A percentile compares a stretch with the other conserved stretches of the same genome.
Evolutionary conservation across 2,329 filamentous ascomycete genomes (phyloP).

Genomic region (Paraphoma chrysanthemicola): DNA sequence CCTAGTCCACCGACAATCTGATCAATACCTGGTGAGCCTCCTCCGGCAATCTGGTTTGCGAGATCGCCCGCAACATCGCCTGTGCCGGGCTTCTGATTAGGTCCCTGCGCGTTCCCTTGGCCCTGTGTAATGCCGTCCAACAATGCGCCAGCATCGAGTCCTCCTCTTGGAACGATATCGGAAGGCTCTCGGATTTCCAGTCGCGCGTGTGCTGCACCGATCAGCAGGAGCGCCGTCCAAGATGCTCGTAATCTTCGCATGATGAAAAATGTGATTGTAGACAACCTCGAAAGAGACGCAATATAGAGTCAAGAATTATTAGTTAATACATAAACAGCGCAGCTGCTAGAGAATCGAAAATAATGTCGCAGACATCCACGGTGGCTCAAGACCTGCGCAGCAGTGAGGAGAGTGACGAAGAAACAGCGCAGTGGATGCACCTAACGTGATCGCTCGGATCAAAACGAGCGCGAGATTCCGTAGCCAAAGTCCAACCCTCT

Average conservation of each 20-base stretch:
- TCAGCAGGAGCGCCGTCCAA: constrained; percentile 35
- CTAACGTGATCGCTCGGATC: constrained; percentile 27
- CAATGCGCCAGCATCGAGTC: constrained; percentile 27
- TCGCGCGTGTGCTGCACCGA: constrained; percentile 35
- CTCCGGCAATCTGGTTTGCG: constrained; percentile 28
- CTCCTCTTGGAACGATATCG: constrained; percentile 18
- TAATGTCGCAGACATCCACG: constrained; percentile 42
- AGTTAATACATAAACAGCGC: constrained; percentile 45
- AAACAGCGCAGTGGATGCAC: constrained; percentile 16
- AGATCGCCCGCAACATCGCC: constrained; percentile 18
- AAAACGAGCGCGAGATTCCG: constrained; percentile 37
- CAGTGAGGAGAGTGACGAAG: constrained; percentile 37
- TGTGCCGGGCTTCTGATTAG: constrained; percentile 10
- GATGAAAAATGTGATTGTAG: constrained; percentile 3
- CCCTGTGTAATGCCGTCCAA: constrained; percentile 21
- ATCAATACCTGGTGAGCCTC: constrained; percentile 13
- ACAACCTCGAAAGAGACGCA: neutral
- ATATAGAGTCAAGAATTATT: constrained; percentile 23
- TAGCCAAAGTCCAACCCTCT: constrained; percentile 41
- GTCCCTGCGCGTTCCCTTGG: constrained; percentile 13
- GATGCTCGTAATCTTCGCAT: constrained; percentile 41
- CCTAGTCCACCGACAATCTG: constrained; percentile 16
- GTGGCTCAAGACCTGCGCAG: constrained; percentile 45
- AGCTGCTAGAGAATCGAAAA: constrained; percentile 39
- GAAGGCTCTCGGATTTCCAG: constrained; percentile 13